Percentiles rank a stretch among this genome's conserved stretches.
These are phyloP conservation scores for Leccinum griseonigrum DNA, from an alignment of 1,284 basidiomycete species.

Conservation along the genomic window DNA sequence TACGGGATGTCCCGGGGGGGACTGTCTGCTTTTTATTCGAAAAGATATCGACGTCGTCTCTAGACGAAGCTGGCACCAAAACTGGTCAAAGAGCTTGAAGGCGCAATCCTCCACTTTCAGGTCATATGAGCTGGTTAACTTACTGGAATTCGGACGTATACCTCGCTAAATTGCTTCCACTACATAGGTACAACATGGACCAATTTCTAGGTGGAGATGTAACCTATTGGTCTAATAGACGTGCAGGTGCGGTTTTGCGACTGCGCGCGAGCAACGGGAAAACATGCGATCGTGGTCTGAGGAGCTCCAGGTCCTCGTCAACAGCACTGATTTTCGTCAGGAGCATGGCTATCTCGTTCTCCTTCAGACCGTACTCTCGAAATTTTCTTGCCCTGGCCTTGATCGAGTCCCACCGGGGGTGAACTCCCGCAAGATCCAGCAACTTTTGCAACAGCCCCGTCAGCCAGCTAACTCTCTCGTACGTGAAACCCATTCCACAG, in stretches of 20 bases:
- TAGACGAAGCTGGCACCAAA: conserved; percentile 5
- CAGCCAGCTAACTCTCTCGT: conserved; percentile 28
- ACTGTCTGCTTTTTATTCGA: conserved; percentile 73
- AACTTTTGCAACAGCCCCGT: conserved; percentile 25
- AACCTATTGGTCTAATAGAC: conserved; percentile 4
- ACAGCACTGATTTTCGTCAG: conserved; percentile 21
- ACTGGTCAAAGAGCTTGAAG: conserved; percentile 8
- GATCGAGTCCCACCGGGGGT: conserved; percentile 24
- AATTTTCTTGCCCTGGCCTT: conserved; percentile 27
- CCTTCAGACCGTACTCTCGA: conserved; percentile 29
- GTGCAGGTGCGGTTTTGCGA: conserved; percentile 14
- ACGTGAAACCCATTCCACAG: conserved; percentile 18
- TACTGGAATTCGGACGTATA: background rate
- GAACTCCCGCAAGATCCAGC: conserved; percentile 26
- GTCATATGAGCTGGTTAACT: background rate
- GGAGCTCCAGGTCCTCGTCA: conserved; percentile 21
- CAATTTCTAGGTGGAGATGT: conserved; percentile 6
- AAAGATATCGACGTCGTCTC: conserved; percentile 38
- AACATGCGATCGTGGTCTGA: conserved; percentile 13
- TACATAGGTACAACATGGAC: conserved; percentile 8
- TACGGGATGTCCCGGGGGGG: conserved; percentile 58
- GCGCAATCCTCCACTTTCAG: background rate
- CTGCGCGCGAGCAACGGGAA: conserved; percentile 6
- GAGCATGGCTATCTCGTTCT: conserved; percentile 23
- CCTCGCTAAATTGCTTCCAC: background rate